These are phyloP conservation scores for Striga asiatica DNA, from an alignment of 257 asterid genomes.

Conservation along the genomic window DNA sequence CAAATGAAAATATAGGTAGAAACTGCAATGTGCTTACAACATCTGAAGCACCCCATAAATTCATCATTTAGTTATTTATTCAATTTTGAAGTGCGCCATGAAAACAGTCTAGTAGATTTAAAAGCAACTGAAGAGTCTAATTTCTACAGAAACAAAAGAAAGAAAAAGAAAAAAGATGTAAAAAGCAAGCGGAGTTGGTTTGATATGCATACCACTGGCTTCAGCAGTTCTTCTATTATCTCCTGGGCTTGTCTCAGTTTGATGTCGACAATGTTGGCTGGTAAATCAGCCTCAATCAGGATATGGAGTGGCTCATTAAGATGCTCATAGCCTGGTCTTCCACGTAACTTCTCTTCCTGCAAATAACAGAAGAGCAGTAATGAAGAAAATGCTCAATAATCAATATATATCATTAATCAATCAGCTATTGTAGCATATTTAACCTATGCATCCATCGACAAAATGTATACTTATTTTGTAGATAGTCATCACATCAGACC, in stretches of 20 bases:
- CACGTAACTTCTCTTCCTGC: slow-evolving; percentile 84
- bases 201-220: slow-evolving; percentile 71
- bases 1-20: background rate
- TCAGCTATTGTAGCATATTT: too few relatives aligned
- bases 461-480: background rate
- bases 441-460: too few relatives aligned
- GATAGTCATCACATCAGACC: background rate
- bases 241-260: slow-evolving; percentile 87
- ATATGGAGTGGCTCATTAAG: slow-evolving; percentile 85
- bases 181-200: background rate
- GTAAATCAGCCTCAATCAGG: slow-evolving; percentile 90
- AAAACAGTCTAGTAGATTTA: background rate
- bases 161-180: too few relatives aligned
- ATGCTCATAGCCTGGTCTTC: slow-evolving; percentile 94
- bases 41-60: background rate
- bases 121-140: background rate
- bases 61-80: background rate
- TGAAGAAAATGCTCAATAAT: too few relatives aligned
- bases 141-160: slow-evolving; percentile 9
- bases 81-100: background rate
- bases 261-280: slow-evolving; percentile 62
- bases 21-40: background rate
- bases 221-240: slow-evolving; percentile 77
- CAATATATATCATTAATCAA: too few relatives aligned
- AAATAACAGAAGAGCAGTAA: slow-evolving; percentile 15